Evolutionary conservation across 2,329 filamentous ascomycete genomes (phyloP).

Genomic region (Madurella fahalii): DNA sequence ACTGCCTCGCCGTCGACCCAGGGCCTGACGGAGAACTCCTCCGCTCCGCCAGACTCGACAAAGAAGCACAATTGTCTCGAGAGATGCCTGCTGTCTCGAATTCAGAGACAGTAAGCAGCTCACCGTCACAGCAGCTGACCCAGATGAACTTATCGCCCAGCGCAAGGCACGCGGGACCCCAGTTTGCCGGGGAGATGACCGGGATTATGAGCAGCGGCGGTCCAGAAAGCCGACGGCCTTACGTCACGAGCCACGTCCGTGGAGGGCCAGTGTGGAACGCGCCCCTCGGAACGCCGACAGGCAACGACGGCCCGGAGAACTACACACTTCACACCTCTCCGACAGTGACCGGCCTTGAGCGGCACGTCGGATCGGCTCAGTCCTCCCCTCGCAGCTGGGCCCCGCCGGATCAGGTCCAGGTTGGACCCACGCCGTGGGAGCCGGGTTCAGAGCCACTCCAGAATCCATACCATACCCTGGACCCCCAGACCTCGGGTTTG

Average conservation of each 20-base stretch:
- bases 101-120: slow-evolving; percentile 9
- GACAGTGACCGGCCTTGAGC: slow-evolving; percentile 3
- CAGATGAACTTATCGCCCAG: slow-evolving; percentile 8
- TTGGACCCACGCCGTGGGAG: slow-evolving; percentile 12
- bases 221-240: slow-evolving; percentile 1
- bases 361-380: slow-evolving; percentile 12
- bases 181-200: slow-evolving; percentile 8
- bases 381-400: slow-evolving; percentile 25
- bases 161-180: neutral
- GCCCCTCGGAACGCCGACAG: slow-evolving; percentile 13
- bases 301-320: slow-evolving; percentile 22
- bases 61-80: slow-evolving; percentile 4
- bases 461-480: slow-evolving; percentile 8
- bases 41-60: neutral
- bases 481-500: slow-evolving; percentile 9
- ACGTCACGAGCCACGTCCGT: slow-evolving; percentile 12
- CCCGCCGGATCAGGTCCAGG: slow-evolving; percentile 23
- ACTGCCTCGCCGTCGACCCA: slow-evolving; percentile 4
- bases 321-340: slow-evolving; percentile 24
- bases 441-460: slow-evolving; percentile 11
- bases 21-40: neutral
- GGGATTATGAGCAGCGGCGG: slow-evolving; percentile 11
- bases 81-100: slow-evolving; percentile 11
- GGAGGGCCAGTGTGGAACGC: slow-evolving; percentile 14
- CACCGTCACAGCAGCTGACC: slow-evolving; percentile 8